A percentile compares a stretch with the other conserved stretches of the same genome.
These are phyloP conservation scores for Auriscalpium vulgare DNA, from an alignment of 768 basidiomycete genomes.

Conservation along the genomic window DNA sequence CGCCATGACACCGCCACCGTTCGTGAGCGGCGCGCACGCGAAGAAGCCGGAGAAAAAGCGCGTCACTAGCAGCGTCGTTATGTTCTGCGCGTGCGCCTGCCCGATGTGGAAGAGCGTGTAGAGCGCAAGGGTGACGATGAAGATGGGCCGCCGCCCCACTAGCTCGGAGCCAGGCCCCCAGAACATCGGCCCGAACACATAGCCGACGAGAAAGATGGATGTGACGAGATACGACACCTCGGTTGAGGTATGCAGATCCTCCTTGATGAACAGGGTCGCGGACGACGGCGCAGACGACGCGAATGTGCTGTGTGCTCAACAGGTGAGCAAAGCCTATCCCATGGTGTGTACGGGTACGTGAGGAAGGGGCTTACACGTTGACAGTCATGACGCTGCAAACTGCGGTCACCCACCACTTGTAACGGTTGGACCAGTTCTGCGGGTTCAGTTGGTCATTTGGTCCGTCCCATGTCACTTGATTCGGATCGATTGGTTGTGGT, in stretches of 20 bases:
- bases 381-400: constrained; percentile 1
- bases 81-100: constrained; percentile 8
- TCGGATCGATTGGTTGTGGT: constrained; percentile 1
- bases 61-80: constrained; percentile 12
- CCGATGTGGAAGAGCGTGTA: constrained; percentile 9
- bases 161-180: constrained; percentile 17
- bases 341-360: neutral
- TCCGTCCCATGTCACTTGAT: constrained; percentile 10
- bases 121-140: neutral
- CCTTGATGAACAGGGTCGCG: constrained; percentile 1
- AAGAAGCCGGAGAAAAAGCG: constrained; percentile 21
- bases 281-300: constrained; percentile 19
- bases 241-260: constrained; percentile 10
- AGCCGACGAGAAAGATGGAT: constrained; percentile 16
- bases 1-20: constrained; percentile 16
- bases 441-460: constrained; percentile 12
- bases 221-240: constrained; percentile 19
- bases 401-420: constrained; percentile 10
- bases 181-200: constrained; percentile 13
- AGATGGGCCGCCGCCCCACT: constrained; percentile 13
- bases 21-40: constrained; percentile 16
- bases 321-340: neutral
- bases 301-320: constrained; percentile 12
- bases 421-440: constrained; percentile 12
- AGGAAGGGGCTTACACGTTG: constrained; percentile 9